A percentile compares a stretch with the other conserved stretches of the same genome.
Conservation (phyloP, 805 yeast genomes). For the Candida koratica region DNA sequence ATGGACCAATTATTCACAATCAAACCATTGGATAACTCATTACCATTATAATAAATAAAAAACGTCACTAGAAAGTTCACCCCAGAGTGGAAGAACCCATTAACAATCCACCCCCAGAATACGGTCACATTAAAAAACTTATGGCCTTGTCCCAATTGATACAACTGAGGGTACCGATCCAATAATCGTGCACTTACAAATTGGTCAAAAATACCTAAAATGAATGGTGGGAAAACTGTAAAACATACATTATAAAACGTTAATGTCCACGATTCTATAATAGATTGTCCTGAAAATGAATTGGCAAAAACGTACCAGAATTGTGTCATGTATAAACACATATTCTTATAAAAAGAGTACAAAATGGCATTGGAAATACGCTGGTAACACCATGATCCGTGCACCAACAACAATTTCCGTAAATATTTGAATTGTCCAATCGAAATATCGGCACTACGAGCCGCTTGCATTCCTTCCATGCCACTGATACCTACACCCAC, state of each 20-base stretch:
- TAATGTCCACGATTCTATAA: conserved; percentile 96
- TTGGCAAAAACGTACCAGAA: conserved; percentile 95
- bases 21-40: conserved; percentile 61
- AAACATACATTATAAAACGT: conserved; percentile 93
- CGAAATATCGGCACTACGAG: conserved; percentile 95
- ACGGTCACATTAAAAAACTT: conserved; percentile 85
- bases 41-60: conserved; percentile 65
- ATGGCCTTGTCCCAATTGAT: conserved; percentile 84
- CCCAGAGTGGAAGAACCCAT: conserved; percentile 93
- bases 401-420: conserved; percentile 80
- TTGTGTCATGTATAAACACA: conserved; percentile 94
- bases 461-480: conserved; percentile 99
- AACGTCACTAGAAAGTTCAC: conserved; percentile 71
- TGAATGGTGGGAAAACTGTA: conserved; percentile 94
- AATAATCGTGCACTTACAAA: conserved; percentile 86
- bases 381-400: conserved; percentile 97
- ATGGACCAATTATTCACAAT: conserved; percentile 88
- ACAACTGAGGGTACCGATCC: conserved; percentile 88
- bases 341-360: conserved; percentile 93
- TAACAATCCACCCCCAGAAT: conserved; percentile 96
- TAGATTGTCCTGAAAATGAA: conserved; percentile 91
- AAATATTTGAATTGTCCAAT: conserved; percentile 92
- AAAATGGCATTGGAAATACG: conserved; percentile 88
- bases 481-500: conserved; percentile 99
- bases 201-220: conserved; percentile 94